Base-by-base conservation (phyloP, 148 eudicot species). In the Rhododendron simsii region DNA sequence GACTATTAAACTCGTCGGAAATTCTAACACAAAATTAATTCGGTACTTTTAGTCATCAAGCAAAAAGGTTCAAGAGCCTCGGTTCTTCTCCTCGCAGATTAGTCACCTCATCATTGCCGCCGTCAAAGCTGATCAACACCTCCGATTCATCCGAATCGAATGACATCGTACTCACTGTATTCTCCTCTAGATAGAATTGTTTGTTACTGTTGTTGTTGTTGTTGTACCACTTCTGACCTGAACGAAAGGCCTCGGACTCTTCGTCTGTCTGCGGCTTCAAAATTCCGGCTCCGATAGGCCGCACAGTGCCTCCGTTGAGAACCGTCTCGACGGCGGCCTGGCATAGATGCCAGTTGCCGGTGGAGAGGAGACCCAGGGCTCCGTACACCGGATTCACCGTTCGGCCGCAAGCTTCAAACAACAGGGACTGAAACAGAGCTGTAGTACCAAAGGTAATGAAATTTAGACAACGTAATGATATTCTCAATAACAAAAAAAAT, bases 371-470 rank as follows among this genome's bases (percentile, higher is more conserved):
- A 0, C 96, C 96, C 4, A 95, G 94, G 45, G 94, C 96, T 39
- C 96, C 96, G 85, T 86, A 94, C 14, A 95, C 95, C 3, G 96
- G 98, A 76, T 92, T 95, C 37, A 95, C 95, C 8, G 98, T 95
- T 15, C 98, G 90, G 28, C 98, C 96, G 45, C 95, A 94, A 0
- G 98, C 92, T 85, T 95, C 98, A 26, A 90, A 93, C 26, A 95
- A 81, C 35, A 95, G 81, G 1, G 98, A 95, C 85, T 93, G 95
- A 45, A 95, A 95, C 11, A 95, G 81, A 71, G 94, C 96, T 63
- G 71, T 63, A n/a, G 9, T 12, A 50, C 12, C 3, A 50, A 50
- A 50, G 14, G 16, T 2, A 50, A 13, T 2, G 59, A 14, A 53
- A 53, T 53, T 53, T 15, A 50, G 55, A 50, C 12, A 50, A 50